phyloP scores from a whole-genome alignment of 345 rosid genomes.

The Bruguiera gymnorhiza region DNA sequence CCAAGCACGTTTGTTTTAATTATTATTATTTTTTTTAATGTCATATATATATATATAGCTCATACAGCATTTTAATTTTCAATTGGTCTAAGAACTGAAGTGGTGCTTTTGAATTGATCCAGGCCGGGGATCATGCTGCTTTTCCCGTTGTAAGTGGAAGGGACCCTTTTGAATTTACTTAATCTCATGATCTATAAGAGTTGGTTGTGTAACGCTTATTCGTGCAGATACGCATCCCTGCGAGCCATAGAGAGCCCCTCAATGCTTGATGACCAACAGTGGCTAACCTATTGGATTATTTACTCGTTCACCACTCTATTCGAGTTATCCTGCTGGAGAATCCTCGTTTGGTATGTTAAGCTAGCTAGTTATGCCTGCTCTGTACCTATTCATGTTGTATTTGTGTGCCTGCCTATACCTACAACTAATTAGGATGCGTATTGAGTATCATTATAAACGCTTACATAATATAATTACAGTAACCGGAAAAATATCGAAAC shows the following conservation, averaged over 20 bases:
- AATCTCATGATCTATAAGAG: not conserved
- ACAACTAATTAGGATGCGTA: too few relatives aligned
- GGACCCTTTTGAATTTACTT: not conserved
- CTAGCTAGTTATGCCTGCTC: not conserved
- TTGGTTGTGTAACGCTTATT: too few relatives aligned
- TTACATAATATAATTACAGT: too few relatives aligned
- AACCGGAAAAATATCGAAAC: too few relatives aligned
- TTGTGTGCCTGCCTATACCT: too few relatives aligned
- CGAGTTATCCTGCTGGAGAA: slow-evolving; percentile 59
- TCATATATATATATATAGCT: too few relatives aligned
- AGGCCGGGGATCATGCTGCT: slow-evolving; percentile 1
- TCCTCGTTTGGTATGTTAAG: slow-evolving; percentile 62
- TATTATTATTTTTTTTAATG: too few relatives aligned
- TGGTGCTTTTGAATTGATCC: not conserved
- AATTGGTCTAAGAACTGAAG: too few relatives aligned
- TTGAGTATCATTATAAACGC: too few relatives aligned
- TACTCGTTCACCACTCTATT: slow-evolving; percentile 78
- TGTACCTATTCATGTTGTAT: too few relatives aligned
- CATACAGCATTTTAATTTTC: too few relatives aligned
- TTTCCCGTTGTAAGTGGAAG: not conserved
- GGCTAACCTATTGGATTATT: slow-evolving; percentile 56
- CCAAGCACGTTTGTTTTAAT: too few relatives aligned
- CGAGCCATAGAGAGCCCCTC: slow-evolving; percentile 92
- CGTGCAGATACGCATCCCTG: slow-evolving; percentile 69
- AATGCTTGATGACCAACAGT: slow-evolving; percentile 78